phyloP scores from a whole-genome alignment of 768 basidiomycete genomes.

The Phaffia tasmanica region DNA sequence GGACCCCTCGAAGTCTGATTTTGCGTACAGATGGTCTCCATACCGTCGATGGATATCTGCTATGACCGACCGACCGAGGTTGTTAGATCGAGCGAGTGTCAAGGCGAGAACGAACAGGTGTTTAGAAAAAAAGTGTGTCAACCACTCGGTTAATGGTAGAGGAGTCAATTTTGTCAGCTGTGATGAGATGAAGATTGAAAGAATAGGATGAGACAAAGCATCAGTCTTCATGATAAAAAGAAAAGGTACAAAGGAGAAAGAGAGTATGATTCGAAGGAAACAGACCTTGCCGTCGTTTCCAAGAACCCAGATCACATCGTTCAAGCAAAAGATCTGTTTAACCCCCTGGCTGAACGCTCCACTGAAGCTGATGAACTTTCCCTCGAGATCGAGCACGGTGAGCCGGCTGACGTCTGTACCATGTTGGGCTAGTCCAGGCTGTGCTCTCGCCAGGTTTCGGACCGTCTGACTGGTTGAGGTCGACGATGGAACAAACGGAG shows the following conservation, averaged over 20 bases:
- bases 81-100: conserved; percentile 67
- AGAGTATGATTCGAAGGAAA: too few species aligned
- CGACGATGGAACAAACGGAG: conserved; percentile 60
- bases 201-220: not conserved
- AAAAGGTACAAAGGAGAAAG: not conserved
- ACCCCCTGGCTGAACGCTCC: conserved; percentile 74
- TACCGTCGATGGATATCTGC: conserved; percentile 84
- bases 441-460: conserved; percentile 54
- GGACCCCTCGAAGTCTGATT: conserved; percentile 83
- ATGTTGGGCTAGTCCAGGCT: conserved; percentile 25
- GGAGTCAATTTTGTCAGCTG: not conserved
- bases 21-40: conserved; percentile 80
- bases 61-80: conserved; percentile 57
- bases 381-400: conserved; percentile 63
- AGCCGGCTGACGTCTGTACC: conserved; percentile 21
- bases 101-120: conserved; percentile 60
- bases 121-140: conserved; percentile 17
- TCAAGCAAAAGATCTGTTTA: conserved; percentile 65
- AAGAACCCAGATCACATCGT: conserved; percentile 68
- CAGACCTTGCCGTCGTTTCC: conserved; percentile 35
- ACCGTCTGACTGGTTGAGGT: conserved; percentile 62
- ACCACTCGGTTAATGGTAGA: not conserved
- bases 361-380: conserved; percentile 76
- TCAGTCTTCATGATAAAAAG: not conserved
- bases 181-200: not conserved